These are phyloP conservation scores for Solanum arcanum DNA, from an alignment of 257 asterid species.

Conservation along the genomic window DNA sequence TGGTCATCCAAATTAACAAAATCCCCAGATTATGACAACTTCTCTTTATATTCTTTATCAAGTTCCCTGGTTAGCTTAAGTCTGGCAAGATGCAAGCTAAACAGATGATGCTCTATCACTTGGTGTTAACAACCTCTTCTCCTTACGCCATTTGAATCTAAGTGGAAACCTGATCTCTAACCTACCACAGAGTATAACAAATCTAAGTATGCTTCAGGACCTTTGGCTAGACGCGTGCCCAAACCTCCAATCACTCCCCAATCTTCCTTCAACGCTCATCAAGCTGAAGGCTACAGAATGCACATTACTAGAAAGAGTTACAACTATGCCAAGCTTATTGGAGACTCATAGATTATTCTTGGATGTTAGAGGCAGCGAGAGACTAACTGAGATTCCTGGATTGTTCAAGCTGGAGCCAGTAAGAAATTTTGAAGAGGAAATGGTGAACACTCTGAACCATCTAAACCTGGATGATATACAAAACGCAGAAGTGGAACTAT, in stretches of 20 bases:
- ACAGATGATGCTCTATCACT: neutral
- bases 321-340: neutral
- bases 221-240: neutral
- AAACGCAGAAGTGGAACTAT: neutral
- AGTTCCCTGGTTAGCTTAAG: constrained; percentile 4
- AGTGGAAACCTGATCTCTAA: neutral
- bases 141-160: neutral
- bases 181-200: neutral
- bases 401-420: constrained; percentile 1
- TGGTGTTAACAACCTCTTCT: neutral
- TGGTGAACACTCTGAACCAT: neutral
- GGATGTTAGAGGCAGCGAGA: neutral
- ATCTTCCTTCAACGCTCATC: neutral
- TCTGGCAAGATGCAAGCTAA: constrained; percentile 3
- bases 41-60: neutral
- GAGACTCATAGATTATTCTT: neutral
- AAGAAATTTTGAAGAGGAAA: neutral
- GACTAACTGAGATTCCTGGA: constrained; percentile 2
- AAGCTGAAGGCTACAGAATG: neutral
- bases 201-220: constrained; percentile 4
- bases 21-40: neutral
- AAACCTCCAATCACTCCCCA: constrained; percentile 1
- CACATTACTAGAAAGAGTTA: neutral
- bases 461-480: neutral
- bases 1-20: neutral